These are phyloP conservation scores for Lodderomyces pseudojiufengensis DNA, from an alignment of 1,139 yeast genomes.

Conservation along the genomic window DNA sequence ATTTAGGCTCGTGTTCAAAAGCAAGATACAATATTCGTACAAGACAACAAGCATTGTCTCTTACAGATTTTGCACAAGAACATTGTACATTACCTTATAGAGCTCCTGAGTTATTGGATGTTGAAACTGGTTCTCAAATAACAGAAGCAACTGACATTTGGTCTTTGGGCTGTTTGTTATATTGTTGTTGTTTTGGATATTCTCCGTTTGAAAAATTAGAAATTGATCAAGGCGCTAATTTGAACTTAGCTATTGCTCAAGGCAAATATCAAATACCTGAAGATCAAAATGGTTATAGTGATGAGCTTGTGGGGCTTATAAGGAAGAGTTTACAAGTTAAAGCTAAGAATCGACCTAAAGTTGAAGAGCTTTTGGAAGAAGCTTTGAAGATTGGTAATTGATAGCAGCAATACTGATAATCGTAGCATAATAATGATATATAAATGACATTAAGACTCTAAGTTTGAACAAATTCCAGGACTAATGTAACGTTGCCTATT, in stretches of 20 bases:
- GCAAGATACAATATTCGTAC: slow-evolving; percentile 55
- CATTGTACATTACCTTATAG: slow-evolving; percentile 85
- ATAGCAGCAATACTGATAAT: background rate
- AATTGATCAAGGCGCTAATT: slow-evolving; percentile 75
- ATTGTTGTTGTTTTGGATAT: slow-evolving; percentile 69
- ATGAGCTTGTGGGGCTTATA: slow-evolving; percentile 53
- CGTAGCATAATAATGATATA: too few species aligned
- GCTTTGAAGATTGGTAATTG: slow-evolving; percentile 31
- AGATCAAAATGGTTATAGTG: slow-evolving; percentile 43
- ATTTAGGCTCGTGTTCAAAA: slow-evolving; percentile 73
- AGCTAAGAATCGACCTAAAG: slow-evolving; percentile 56
- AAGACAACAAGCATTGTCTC: slow-evolving; percentile 67
- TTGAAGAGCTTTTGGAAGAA: slow-evolving; percentile 53
- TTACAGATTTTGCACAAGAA: slow-evolving; percentile 80
- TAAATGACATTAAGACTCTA: too few species aligned
- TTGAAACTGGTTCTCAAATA: slow-evolving; percentile 57
- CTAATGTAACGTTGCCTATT: too few species aligned
- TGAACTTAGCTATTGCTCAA: slow-evolving; percentile 69
- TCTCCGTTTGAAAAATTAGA: slow-evolving; percentile 90
- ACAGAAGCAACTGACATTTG: slow-evolving; percentile 82
- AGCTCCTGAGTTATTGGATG: slow-evolving; percentile 86
- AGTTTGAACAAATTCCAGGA: too few species aligned
- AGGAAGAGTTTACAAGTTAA: slow-evolving; percentile 58
- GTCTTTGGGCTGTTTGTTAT: slow-evolving; percentile 85
- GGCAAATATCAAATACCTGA: slow-evolving; percentile 68